phyloP scores from a whole-genome alignment of 2,329 filamentous ascomycete genomes.

The Pseudogymnoascus pannorum region DNA sequence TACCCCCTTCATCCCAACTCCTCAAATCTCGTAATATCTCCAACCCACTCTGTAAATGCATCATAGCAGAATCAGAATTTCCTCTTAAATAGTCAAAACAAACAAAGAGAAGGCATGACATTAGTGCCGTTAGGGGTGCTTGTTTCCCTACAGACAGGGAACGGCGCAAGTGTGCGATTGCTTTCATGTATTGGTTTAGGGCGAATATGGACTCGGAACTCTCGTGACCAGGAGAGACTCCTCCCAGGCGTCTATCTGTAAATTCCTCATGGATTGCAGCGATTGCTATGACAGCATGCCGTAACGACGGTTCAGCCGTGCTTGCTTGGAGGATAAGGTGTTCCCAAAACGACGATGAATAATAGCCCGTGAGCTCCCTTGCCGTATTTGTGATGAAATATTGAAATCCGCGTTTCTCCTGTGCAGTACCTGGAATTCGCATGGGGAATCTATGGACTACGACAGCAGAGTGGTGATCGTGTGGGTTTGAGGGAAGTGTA shows the following conservation, averaged over 20 bases:
- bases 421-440: constrained; percentile 17
- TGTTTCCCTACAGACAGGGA: constrained; percentile 20
- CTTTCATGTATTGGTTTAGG: constrained; percentile 25
- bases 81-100: constrained; percentile 26
- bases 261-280: constrained; percentile 26
- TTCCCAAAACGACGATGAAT: constrained; percentile 23
- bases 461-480: background rate
- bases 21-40: constrained; percentile 15
- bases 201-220: constrained; percentile 18
- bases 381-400: constrained; percentile 24
- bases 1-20: constrained; percentile 12
- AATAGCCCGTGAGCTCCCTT: constrained; percentile 23
- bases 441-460: background rate
- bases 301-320: constrained; percentile 20
- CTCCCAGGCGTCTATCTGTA: constrained; percentile 11
- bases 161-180: constrained; percentile 22
- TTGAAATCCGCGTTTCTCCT: constrained; percentile 24
- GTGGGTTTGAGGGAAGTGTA: constrained; percentile 5
- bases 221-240: background rate
- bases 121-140: constrained; percentile 20
- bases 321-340: constrained; percentile 24
- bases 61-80: constrained; percentile 22
- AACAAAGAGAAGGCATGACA: constrained; percentile 27
- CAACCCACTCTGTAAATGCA: constrained; percentile 26
- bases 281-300: constrained; percentile 26